phyloP scores from a whole-genome alignment of 2,329 filamentous ascomycete genomes.

The Ceratocystis variospora region DNA sequence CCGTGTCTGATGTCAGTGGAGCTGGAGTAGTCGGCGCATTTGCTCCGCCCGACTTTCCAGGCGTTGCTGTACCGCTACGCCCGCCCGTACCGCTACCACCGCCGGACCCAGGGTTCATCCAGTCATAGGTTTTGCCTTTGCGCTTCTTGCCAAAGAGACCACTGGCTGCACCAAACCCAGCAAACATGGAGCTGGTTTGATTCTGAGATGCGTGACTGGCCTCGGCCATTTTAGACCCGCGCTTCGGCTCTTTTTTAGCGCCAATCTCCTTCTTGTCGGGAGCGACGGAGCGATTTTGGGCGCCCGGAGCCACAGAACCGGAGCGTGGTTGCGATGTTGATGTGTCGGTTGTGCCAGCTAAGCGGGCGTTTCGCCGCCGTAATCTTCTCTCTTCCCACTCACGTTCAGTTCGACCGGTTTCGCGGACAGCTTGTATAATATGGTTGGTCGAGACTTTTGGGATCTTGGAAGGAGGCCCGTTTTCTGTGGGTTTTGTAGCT shows the following conservation, averaged over 20 bases:
- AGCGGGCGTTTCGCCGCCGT: conserved; percentile 50
- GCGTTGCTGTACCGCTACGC: conserved; percentile 39
- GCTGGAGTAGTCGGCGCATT: conserved; percentile 24
- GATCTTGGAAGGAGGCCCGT: conserved; percentile 31
- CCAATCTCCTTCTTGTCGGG: conserved; percentile 52
- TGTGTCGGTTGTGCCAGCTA: conserved; percentile 42
- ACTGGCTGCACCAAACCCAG: conserved; percentile 49
- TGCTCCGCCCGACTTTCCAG: conserved; percentile 27
- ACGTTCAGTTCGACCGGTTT: conserved; percentile 51
- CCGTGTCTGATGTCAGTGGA: conserved; percentile 41
- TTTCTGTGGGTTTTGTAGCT: conserved; percentile 15
- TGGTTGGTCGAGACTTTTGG: conserved; percentile 38
- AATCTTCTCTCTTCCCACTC: conserved; percentile 60
- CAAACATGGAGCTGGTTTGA: conserved; percentile 62
- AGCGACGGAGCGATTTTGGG: conserved; percentile 44
- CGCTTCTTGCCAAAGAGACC: conserved; percentile 45
- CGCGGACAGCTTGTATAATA: conserved; percentile 41
- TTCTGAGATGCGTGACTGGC: conserved; percentile 74
- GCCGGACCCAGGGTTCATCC: conserved; percentile 49
- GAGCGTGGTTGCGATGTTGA: conserved; percentile 36
- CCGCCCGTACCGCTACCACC: conserved; percentile 22
- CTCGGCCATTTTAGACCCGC: conserved; percentile 63
- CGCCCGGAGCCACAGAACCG: conserved; percentile 45
- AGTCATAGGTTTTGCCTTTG: conserved; percentile 55
- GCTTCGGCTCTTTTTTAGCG: conserved; percentile 78